Conservation (phyloP, 768 basidiomycete species). For the Mycena chlorophos region DNA sequence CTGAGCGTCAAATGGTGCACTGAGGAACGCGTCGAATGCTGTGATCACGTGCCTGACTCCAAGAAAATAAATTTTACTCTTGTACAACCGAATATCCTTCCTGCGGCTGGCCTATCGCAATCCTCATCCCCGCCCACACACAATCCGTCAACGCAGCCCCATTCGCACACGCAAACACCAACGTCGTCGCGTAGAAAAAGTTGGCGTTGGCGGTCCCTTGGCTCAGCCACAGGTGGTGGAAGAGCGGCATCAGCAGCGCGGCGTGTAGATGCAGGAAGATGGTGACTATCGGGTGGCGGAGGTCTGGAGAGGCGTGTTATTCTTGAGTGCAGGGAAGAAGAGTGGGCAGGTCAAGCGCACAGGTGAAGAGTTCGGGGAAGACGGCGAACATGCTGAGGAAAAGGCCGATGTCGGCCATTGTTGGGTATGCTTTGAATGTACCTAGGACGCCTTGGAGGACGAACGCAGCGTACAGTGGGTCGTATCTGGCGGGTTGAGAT, state of each 20-base stretch:
- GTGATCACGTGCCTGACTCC: too few species aligned
- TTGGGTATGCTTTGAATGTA: slow-evolving; percentile 90
- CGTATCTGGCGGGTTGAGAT: slow-evolving; percentile 53
- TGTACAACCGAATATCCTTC: slow-evolving; percentile 61
- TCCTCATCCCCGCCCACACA: slow-evolving; percentile 78
- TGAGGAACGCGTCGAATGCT: too few species aligned
- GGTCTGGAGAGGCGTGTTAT: slow-evolving; percentile 50
- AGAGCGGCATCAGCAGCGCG: slow-evolving; percentile 81
- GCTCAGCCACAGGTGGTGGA: slow-evolving; percentile 87
- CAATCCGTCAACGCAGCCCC: slow-evolving; percentile 83
- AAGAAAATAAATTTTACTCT: slow-evolving; percentile 46
- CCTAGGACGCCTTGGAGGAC: slow-evolving; percentile 75
- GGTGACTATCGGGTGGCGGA: slow-evolving; percentile 84
- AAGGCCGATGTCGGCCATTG: slow-evolving; percentile 84
- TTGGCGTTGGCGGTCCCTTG: slow-evolving; percentile 96
- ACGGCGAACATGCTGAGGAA: slow-evolving; percentile 79
- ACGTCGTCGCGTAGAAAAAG: slow-evolving; percentile 94
- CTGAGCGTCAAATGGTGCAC: too few species aligned
- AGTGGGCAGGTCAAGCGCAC: slow-evolving; percentile 60
- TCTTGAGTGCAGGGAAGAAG: slow-evolving; percentile 2
- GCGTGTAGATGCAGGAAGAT: slow-evolving; percentile 82
- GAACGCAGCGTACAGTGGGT: slow-evolving; percentile 79
- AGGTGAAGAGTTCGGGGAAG: slow-evolving; percentile 81
- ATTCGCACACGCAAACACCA: slow-evolving; percentile 89
- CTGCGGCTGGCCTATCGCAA: slow-evolving; percentile 59